Evolutionary conservation across 345 rosid species (phyloP), one percentile per base, ranked within the genome.

Genomic region (Linum tenue): DNA sequence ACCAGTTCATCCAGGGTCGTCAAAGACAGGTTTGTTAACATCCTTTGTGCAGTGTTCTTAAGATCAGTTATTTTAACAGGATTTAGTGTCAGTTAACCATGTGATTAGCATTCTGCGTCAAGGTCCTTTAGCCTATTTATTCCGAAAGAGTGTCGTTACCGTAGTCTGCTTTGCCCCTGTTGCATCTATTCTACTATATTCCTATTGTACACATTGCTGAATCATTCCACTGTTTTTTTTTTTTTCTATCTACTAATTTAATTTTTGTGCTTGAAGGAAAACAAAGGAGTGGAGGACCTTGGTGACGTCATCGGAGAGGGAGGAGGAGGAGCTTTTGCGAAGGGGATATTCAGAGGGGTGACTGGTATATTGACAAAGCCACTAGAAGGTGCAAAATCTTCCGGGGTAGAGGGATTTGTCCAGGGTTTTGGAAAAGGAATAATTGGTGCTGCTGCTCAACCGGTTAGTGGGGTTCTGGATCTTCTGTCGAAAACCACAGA

Each of bases 241-340:
- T 68, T 17, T 51, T 2, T 67, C 38, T 58, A 16, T 48, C 48
- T 62, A 43, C 59, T 64, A 71, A 56, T 68, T 40, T 67, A 71
- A 53, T 40, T 31, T 55, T 67, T 65, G 63, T 69, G 64, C 41
- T 73, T 70, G 67, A 81, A 95, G 97, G 99, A 88, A 63, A 90
- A 75, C 79, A 94, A 91, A 79, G 99, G 97, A 67, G 96, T 95
- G 7, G 99, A 89, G 74, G 96, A 91, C 82, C 75, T 94, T 39
- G 91, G 95, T 68, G 99, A 84, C 82, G 88, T 95, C 66, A 85
- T 95, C 67, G 80, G 99, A 80, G 99, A 82, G 77, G 99, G 99
- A 73, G 99, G 99, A 73, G 99, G 99, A 69, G 99, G 99, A 67
- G 99, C 99, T 67, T 76, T 95, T 14, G 99, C 96, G 55, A 95